Evolutionary conservation across 257 asterid species (phyloP), one percentile per base, ranked within the genome.

Genomic region (Lycium ferocissimum): DNA sequence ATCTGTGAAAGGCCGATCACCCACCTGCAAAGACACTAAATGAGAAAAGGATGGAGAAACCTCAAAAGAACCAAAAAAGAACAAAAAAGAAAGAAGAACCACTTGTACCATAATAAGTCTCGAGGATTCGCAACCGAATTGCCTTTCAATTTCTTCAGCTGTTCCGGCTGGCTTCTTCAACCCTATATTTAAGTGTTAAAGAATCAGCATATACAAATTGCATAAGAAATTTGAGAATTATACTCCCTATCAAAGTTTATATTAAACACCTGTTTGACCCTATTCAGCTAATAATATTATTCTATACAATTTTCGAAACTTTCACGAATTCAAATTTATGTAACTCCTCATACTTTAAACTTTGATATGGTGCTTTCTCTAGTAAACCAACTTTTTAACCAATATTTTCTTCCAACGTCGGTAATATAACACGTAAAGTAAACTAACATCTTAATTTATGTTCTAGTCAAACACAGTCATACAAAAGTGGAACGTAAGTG

Each of bases 1-100:
- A 84, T 95, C 99, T 4, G 99, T 96, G 88, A 96, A 94, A 56
- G 97, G 97, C 86, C 98, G 94, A 89, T 96, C 99, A 85, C 98
- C 99, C 86, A 95, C 98, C 99, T 96, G 91, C 81, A 85, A 87
- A 54, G 62, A 76, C 58, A 78, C 56, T 7, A 84, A 70, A 71
- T 75, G 40, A 85, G 71, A 40, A 40, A 12, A 79, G 45, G 84
- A 0, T 70, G 1, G 54, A 4, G 53, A 38, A 69, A 70, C 26
- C 15, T 38, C 7, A 76, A 51, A 65, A 11, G 13, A 11, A 10
- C 5, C 45, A 4, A 2, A 62, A 11, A 20, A 66, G 33, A 43
- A 9, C 1, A n/a, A 26, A 26, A 0, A 13, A 15, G 38, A 76
- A 26, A 14, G 63, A 53, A 76, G 82, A 76, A 53, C 26, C 9